Percentiles rank a stretch among this genome's conserved stretches.
These are phyloP conservation scores for Oldenlandia corymbosa DNA, from an alignment of 257 asterid species.

Conservation along the genomic window DNA sequence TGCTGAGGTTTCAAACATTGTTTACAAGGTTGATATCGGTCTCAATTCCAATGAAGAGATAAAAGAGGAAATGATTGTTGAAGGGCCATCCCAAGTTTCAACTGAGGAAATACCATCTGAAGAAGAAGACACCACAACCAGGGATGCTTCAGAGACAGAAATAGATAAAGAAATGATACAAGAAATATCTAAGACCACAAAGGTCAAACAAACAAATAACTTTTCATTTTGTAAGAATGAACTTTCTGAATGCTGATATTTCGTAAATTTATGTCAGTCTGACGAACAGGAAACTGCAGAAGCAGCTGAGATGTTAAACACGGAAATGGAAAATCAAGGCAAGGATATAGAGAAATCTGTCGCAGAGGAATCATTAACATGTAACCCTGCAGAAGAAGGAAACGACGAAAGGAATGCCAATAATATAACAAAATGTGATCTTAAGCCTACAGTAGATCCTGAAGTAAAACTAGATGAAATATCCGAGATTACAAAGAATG, in stretches of 20 bases:
- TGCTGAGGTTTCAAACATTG: not conserved
- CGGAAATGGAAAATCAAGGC: not conserved
- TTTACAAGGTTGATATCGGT: not conserved
- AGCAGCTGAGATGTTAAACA: not conserved
- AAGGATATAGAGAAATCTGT: not conserved
- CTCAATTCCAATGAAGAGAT: not conserved
- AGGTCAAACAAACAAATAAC: conserved; percentile 9
- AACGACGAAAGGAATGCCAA: not conserved
- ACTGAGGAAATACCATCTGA: not conserved
- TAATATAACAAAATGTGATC: not conserved
- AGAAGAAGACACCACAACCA: not conserved
- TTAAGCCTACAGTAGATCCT: not conserved
- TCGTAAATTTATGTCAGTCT: not conserved
- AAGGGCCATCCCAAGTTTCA: not conserved
- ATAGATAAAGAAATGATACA: not conserved
- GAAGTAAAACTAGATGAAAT: not conserved
- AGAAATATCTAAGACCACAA: not conserved
- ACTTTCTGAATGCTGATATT: conserved; percentile 1
- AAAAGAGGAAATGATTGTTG: not conserved
- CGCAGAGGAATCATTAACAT: not conserved
- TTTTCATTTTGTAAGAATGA: not conserved
- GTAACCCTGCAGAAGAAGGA: conserved; percentile 9
- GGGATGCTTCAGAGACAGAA: not conserved
- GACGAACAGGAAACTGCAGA: not conserved
- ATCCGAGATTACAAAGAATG: not conserved